Conservation (phyloP, 2,329 filamentous ascomycete species). For the Cladosporium sp. region DNA sequence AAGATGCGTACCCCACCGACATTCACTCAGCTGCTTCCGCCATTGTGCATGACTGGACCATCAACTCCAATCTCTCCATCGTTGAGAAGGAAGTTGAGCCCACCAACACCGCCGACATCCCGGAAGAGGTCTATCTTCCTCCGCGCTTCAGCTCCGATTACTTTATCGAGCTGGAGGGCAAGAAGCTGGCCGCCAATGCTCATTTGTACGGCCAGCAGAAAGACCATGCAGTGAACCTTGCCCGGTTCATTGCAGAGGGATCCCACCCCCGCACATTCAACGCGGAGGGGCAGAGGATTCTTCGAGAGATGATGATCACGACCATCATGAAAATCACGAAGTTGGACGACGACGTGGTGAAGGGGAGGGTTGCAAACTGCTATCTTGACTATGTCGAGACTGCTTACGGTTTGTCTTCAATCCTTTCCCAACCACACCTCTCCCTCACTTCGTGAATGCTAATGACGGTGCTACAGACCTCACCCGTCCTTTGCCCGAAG, state of each 20-base stretch:
- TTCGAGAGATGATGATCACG: neutral
- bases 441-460: neutral
- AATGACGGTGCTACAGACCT: neutral
- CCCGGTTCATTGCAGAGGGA: neutral
- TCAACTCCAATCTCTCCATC: neutral
- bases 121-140: neutral
- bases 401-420: neutral
- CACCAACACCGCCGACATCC: neutral
- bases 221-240: neutral
- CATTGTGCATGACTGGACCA: neutral
- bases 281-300: neutral
- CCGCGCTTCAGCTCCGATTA: neutral
- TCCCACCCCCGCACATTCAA: neutral
- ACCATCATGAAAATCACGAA: neutral
- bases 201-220: neutral
- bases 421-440: neutral
- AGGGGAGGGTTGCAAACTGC: neutral
- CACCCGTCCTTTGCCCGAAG: neutral
- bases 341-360: neutral
- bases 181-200: neutral
- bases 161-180: neutral
- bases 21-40: neutral
- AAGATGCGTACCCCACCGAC: neutral
- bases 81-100: neutral
- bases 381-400: neutral